A percentile compares a stretch with the other conserved stretches of the same genome.
phyloP scores from a whole-genome alignment of 495 filamentous ascomycete species.

The Talaromyces wortmannii region DNA sequence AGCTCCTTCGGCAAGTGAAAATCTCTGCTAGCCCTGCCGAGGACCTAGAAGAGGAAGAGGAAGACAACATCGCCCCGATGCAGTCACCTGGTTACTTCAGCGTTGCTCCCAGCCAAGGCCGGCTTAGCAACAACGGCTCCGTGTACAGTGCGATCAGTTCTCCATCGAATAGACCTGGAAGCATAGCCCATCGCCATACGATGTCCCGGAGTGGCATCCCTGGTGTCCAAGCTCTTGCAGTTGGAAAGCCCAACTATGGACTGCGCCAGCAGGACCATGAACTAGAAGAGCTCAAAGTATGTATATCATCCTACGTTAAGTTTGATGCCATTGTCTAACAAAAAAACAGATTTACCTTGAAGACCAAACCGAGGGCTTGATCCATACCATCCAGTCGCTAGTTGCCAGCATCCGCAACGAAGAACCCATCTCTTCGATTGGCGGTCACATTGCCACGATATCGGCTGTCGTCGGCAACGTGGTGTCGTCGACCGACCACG shows the following conservation, averaged over 20 bases:
- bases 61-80: conserved; percentile 26
- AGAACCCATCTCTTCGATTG: conserved; percentile 57
- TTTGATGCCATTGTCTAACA: not conserved
- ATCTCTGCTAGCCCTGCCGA: conserved; percentile 67
- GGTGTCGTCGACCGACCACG: conserved; percentile 55
- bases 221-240: conserved; percentile 16
- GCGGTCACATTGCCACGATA: conserved; percentile 65
- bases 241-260: conserved; percentile 27
- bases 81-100: conserved; percentile 44
- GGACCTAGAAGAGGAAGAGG: conserved; percentile 69
- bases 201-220: conserved; percentile 18
- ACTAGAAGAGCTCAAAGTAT: conserved; percentile 66
- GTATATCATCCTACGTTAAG: not conserved
- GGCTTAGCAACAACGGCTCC: conserved; percentile 42
- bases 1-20: conserved; percentile 76
- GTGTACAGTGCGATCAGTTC: conserved; percentile 48
- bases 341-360: conserved; percentile 65
- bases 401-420: conserved; percentile 72
- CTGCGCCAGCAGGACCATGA: conserved; percentile 43
- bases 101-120: conserved; percentile 34
- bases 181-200: conserved; percentile 6
- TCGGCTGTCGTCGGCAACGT: conserved; percentile 63
- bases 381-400: conserved; percentile 76
- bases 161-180: conserved; percentile 26
- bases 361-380: conserved; percentile 72